Evolutionary conservation across 2,329 filamentous ascomycete genomes (phyloP).

Genomic region (Phyllosticta citriasiana): DNA sequence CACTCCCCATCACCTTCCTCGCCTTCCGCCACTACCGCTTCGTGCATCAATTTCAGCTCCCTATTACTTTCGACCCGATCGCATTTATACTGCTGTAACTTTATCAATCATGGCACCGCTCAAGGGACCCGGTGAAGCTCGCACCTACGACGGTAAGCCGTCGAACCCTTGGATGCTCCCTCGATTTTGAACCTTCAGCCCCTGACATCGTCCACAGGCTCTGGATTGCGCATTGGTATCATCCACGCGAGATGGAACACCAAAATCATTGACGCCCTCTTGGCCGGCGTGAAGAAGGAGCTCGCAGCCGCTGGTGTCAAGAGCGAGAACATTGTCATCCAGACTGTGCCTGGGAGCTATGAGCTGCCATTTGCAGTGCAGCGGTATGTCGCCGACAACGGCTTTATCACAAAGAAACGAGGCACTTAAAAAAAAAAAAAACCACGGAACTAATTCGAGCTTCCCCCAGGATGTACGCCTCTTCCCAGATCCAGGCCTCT

Average conservation of each 20-base stretch:
- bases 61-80: neutral
- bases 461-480: constrained; percentile 59
- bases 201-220: constrained; percentile 74
- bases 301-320: constrained; percentile 71
- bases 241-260: constrained; percentile 94
- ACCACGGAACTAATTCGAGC: neutral
- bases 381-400: constrained; percentile 45
- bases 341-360: constrained; percentile 88
- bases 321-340: constrained; percentile 76
- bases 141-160: constrained; percentile 45
- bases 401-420: neutral
- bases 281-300: constrained; percentile 69
- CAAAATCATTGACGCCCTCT: constrained; percentile 74
- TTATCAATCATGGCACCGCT: constrained; percentile 20
- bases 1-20: constrained; percentile 3
- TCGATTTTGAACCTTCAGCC: neutral
- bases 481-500: constrained; percentile 74
- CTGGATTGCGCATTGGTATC: constrained; percentile 76
- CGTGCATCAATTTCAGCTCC: neutral
- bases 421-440: neutral
- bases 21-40: neutral
- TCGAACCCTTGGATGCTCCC: neutral
- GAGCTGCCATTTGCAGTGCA: constrained; percentile 88
- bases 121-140: constrained; percentile 54
- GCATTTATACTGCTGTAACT: neutral